These are phyloP conservation scores for Powellomyces hirtus DNA, from an alignment of 192 early-diverging fungal genomes.

Conservation along the genomic window DNA sequence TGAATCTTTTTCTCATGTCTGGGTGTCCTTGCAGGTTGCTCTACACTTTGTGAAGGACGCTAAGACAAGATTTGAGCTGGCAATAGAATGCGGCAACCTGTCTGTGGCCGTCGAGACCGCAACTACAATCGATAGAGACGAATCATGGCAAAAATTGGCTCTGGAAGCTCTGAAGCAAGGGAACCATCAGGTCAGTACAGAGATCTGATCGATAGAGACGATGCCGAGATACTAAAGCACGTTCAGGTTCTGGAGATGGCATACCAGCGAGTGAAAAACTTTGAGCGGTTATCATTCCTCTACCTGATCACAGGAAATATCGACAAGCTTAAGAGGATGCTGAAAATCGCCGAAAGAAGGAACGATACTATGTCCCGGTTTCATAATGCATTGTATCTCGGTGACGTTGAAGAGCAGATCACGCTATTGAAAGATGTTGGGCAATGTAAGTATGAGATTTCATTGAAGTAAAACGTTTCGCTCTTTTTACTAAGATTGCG, in stretches of 20 bases:
- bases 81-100: constrained; percentile 94
- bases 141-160: constrained; percentile 88
- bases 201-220: too few relatives aligned
- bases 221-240: background rate
- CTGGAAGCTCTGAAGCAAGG: constrained; percentile 88
- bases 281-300: constrained; percentile 91
- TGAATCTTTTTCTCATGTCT: background rate
- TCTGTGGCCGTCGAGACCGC: constrained; percentile 95
- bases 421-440: constrained; percentile 80
- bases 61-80: constrained; percentile 94
- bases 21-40: constrained; percentile 60
- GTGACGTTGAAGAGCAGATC: constrained; percentile 90
- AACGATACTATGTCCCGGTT: constrained; percentile 86
- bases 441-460: constrained; percentile 65
- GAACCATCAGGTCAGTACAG: constrained; percentile 65
- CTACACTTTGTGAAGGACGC: constrained; percentile 98
- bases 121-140: constrained; percentile 81
- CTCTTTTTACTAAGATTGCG: background rate
- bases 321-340: constrained; percentile 92
- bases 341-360: constrained; percentile 86
- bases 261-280: constrained; percentile 89
- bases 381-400: constrained; percentile 89
- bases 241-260: constrained; percentile 78
- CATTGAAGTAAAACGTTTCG: background rate
- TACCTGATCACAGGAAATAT: constrained; percentile 90